These are phyloP conservation scores for Aurantiochytrium sp. DNA, from an alignment of 108 stramenopile species.

Conservation along the genomic window DNA sequence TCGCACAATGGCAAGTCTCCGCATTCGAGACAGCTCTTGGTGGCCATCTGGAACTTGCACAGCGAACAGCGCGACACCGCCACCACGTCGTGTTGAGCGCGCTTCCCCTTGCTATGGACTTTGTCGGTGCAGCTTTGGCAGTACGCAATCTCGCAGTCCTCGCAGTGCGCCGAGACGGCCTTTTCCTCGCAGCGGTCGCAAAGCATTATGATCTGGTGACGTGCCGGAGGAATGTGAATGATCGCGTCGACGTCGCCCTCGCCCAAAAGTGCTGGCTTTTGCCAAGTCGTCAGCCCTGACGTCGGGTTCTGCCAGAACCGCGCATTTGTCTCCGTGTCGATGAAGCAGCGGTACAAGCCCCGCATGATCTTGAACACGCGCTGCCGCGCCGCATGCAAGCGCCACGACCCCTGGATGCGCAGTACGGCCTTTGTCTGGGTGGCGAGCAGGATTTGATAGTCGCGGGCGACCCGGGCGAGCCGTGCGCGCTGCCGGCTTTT, in stretches of 20 bases:
- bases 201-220: background rate
- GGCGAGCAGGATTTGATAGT: background rate
- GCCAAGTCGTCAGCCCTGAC: background rate
- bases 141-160: background rate
- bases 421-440: background rate
- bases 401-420: background rate
- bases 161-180: background rate
- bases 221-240: background rate
- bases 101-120: background rate
- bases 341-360: background rate
- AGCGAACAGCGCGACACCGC: background rate
- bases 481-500: background rate
- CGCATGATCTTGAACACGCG: background rate
- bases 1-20: background rate
- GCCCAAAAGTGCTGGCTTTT: background rate
- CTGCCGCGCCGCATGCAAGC: background rate
- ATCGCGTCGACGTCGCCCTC: background rate
- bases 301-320: background rate
- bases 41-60: constrained; percentile 26
- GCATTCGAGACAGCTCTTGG: background rate
- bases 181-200: background rate
- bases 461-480: background rate
- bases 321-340: background rate
- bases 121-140: background rate
- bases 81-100: background rate